These are phyloP conservation scores for Comarum palustre DNA, from an alignment of 306 rosid species.

Conservation along the genomic window DNA sequence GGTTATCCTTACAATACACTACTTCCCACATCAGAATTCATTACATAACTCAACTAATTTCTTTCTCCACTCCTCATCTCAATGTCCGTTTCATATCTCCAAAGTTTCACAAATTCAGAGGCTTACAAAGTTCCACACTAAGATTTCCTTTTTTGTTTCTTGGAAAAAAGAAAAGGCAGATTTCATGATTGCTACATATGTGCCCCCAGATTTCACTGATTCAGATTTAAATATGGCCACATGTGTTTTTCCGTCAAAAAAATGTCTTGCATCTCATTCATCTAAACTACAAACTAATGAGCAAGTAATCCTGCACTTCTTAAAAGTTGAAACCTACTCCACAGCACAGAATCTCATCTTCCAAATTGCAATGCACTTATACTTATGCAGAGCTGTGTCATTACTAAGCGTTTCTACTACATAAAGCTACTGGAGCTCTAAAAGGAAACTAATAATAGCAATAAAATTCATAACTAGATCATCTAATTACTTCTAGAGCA, in stretches of 20 bases:
- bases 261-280: not conserved
- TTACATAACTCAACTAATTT: not conserved
- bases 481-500: not conserved
- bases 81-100: not conserved
- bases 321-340: not conserved
- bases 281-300: not conserved
- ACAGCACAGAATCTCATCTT: not conserved
- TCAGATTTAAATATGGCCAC: too few relatives aligned
- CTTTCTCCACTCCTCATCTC: not conserved
- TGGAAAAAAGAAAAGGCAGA: not conserved
- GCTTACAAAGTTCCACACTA: not conserved
- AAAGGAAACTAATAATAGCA: not conserved
- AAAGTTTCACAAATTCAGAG: not conserved
- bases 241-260: too few relatives aligned
- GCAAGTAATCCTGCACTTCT: not conserved
- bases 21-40: not conserved
- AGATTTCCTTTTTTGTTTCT: not conserved
- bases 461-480: not conserved
- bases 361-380: too few relatives aligned
- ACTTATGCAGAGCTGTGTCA: too few relatives aligned
- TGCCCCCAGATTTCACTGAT: too few relatives aligned
- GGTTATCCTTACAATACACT: not conserved
- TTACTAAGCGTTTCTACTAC: too few relatives aligned
- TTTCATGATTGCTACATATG: not conserved
- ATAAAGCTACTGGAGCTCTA: not conserved